Percentiles rank a stretch among this genome's conserved stretches.
Evolutionary conservation across 176 grass and related monocot species (phyloP).

Genomic region (Juncus effusus): DNA sequence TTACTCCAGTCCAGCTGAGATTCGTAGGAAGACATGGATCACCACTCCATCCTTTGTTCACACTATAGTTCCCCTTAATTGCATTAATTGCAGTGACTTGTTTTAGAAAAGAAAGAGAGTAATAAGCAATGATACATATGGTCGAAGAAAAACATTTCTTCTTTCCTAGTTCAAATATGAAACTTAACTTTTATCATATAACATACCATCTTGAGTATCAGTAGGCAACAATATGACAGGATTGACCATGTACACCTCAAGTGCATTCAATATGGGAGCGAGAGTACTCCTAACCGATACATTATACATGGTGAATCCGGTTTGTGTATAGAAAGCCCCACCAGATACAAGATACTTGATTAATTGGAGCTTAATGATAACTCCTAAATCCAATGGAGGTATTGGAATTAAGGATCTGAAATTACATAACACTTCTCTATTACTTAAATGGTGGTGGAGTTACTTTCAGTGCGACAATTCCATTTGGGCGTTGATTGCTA

Average conservation of each 20-base stretch:
- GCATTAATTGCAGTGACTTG: conserved; percentile 28
- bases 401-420: too few species aligned
- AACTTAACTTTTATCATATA: too few species aligned
- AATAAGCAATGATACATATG: background rate
- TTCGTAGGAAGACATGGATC: conserved; percentile 21
- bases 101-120: background rate
- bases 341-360: background rate
- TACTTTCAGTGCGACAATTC: background rate
- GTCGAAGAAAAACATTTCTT: background rate
- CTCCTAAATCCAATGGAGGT: too few species aligned
- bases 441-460: conserved; percentile 1
- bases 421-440: background rate
- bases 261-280: conserved; percentile 27
- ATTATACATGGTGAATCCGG: background rate
- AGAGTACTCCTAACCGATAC: conserved; percentile 6
- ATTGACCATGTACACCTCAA: conserved; percentile 16
- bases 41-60: conserved; percentile 30
- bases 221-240: background rate
- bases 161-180: too few species aligned
- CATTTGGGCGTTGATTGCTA: too few species aligned
- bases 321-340: background rate
- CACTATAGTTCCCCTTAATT: conserved; percentile 29
- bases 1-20: background rate
- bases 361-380: too few species aligned
- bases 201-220: conserved; percentile 25